Conservation (phyloP, 2,329 filamentous ascomycete species). For the Botrytis medusae region DNA sequence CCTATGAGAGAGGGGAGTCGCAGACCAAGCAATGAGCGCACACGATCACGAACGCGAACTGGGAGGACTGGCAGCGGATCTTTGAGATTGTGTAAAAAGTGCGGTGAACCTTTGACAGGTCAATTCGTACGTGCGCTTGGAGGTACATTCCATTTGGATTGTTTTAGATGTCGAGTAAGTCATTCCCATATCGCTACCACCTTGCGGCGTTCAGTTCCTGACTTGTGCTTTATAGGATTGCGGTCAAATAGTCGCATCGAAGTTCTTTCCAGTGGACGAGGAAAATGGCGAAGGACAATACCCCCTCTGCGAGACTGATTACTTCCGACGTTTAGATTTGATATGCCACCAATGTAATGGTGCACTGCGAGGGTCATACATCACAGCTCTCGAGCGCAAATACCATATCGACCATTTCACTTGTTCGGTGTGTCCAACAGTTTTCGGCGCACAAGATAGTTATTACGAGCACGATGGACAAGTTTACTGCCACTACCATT, state of each 20-base stretch:
- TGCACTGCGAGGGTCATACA: slow-evolving; percentile 93
- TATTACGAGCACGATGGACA: slow-evolving; percentile 98
- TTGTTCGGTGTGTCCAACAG: slow-evolving; percentile 91
- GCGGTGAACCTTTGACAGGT: slow-evolving; percentile 80
- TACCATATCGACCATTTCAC: slow-evolving; percentile 99
- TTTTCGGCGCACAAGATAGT: slow-evolving; percentile 97
- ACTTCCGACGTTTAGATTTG: slow-evolving; percentile 88
- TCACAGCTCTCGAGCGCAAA: slow-evolving; percentile 94
- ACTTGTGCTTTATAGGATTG: slow-evolving; percentile 68
- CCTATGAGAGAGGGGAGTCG: slow-evolving; percentile 24
- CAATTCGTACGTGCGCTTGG: slow-evolving; percentile 95
- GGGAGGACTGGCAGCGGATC: slow-evolving; percentile 59
- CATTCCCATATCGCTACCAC: slow-evolving; percentile 3
- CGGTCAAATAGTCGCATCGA: slow-evolving; percentile 93
- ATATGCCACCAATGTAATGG: slow-evolving; percentile 91
- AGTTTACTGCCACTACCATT: slow-evolving; percentile 98
- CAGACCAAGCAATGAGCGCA: slow-evolving; percentile 54
- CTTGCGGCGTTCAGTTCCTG: slow-evolving; percentile 22
- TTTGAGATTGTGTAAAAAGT: slow-evolving; percentile 77
- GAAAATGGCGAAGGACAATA: slow-evolving; percentile 84
- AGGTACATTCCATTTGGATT: slow-evolving; percentile 94
- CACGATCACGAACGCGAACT: slow-evolving; percentile 54
- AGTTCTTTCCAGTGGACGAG: slow-evolving; percentile 96
- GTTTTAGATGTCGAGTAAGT: slow-evolving; percentile 89
- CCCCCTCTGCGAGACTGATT: slow-evolving; percentile 95